Evolutionary conservation across 2,329 filamentous ascomycete genomes (phyloP).

Genomic region (Fusarium guadeloupense): DNA sequence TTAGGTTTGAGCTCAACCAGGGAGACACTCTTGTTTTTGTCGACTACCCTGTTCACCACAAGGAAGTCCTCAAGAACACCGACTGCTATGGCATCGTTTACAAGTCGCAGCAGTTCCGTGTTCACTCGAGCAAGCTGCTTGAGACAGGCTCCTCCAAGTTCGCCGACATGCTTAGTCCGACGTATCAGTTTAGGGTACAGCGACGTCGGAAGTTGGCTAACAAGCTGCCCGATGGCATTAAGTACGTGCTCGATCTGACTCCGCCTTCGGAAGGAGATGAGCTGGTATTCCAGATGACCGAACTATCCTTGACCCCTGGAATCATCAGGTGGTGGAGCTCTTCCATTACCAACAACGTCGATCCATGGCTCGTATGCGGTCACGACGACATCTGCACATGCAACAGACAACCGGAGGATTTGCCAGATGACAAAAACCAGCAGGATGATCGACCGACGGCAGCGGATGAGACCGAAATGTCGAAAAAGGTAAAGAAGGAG

Average conservation of each 20-base stretch:
- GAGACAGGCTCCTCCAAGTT: constrained; percentile 59
- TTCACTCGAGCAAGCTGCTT: constrained; percentile 58
- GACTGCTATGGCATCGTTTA: constrained; percentile 51
- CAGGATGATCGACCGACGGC: not conserved
- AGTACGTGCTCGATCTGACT: constrained; percentile 71
- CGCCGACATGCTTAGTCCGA: constrained; percentile 54
- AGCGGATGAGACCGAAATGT: not conserved
- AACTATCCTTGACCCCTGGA: constrained; percentile 65
- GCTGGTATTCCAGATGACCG: constrained; percentile 65
- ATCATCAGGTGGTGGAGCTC: constrained; percentile 65
- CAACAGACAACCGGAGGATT: constrained; percentile 4
- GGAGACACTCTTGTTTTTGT: constrained; percentile 59
- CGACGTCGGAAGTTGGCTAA: constrained; percentile 51
- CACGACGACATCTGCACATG: constrained; percentile 55
- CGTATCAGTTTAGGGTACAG: constrained; percentile 52
- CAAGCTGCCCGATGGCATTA: constrained; percentile 55
- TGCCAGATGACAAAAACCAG: not conserved
- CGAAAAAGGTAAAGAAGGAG: not conserved
- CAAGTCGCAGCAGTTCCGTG: constrained; percentile 51
- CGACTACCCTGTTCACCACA: constrained; percentile 46
- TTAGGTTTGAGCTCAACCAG: constrained; percentile 40
- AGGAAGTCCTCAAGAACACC: constrained; percentile 21
- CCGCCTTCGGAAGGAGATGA: constrained; percentile 70
- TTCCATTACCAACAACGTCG: constrained; percentile 45
- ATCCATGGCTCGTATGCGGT: constrained; percentile 47